Evolutionary conservation across 148 eudicot species (phyloP), one percentile per base, ranked within the genome.

Genomic region (Cornus florida): DNA sequence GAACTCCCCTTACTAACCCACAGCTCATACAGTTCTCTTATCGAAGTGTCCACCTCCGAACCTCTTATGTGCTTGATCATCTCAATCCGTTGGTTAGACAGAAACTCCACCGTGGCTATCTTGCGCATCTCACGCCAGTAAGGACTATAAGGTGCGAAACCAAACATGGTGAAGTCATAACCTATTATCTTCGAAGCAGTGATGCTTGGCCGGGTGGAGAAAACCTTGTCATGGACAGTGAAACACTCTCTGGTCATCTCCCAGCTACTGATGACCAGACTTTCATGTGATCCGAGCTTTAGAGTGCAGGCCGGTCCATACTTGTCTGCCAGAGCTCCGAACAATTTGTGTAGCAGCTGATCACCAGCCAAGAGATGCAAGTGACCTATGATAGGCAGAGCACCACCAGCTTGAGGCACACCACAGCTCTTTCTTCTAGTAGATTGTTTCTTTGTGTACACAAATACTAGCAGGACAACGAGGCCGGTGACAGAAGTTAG

Each of bases 51-150:
- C 70, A 67, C 70, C 38, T 67, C 70, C 12, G 70, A 67, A 24
- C 14, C 70, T 32, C 70, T 7, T 24, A 31, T 14, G 35, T 67
- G 35, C 16, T 32, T 67, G 70, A 67, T 17, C 70, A 67, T 67
- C 8, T 14, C 38, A 19, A 67, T 24, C 28, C 70, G 70, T 10
- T 38, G 70, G 28, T 67, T 67, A 8, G 70, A 24, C 38, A 67
- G 38, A 24, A 67, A 38, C 70, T 67, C 70, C 6, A 32, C 19
- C 1, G 70, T 67, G 38, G 13, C 70, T 24, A 67, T 67, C 38
- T 67, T 67, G 38, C 70, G 70, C 33, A 67, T 67, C 70, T 67
- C 70, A 24, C 70, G 70, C 70, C 70, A 67, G 38, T 67, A 67
- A 7, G 70, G 13, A 14, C 70, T 38, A 32, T 67, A 67, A 67